Evolutionary conservation across 352 stramenopile species (phyloP), one percentile per base, ranked within the genome.

Genomic region (Globisporangium rhizosaccharum): DNA sequence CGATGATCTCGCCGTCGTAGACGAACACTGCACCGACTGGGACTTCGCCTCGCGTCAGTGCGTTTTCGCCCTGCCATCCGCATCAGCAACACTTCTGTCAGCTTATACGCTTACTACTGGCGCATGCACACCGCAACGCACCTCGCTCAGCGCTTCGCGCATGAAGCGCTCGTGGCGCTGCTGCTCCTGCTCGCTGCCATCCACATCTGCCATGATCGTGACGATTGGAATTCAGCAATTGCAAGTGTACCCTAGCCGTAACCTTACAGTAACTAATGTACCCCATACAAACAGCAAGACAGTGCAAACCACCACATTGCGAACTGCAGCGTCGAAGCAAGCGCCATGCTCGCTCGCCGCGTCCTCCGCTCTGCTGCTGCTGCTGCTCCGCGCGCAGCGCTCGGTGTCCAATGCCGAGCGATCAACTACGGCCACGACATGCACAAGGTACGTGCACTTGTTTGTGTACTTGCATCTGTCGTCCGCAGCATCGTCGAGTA

Each of bases 1-100:
- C 81, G 42, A 97, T 91, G 61, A 97, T 79, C 52, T 78, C 68
- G 45, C 68, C 67, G 23, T 76, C 60, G 67, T 88, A 72, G 8
- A 97, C 88, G 59, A 97, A 96, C n/a, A 97, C 90, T 49, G 85
- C 94, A 15, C 90, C 92, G 37, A 98, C 91, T 1, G 92, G 90
- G 26, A 98, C 90, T 75, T 98, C 91, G 11, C 83, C 76, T 41
- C 85, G 70, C 33, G 55, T 65, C 55, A 96, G 62, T 7, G 90
- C 91, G 18, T 71, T 73, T 64, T 95, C 76, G 18, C 82, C 90
- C 88, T 96, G 55, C 15, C 10, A 15, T n/a, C 30, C 10, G 41
- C 54, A 14, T 9, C 4, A 14, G 9, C 49, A 28, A 39, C 20
- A 18, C 26, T 20, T 54, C 15, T 7, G 15, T 46, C 41, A 20